Evolutionary conservation across 2,329 filamentous ascomycete species (phyloP).

Genomic region (Fusarium euwallaceae): DNA sequence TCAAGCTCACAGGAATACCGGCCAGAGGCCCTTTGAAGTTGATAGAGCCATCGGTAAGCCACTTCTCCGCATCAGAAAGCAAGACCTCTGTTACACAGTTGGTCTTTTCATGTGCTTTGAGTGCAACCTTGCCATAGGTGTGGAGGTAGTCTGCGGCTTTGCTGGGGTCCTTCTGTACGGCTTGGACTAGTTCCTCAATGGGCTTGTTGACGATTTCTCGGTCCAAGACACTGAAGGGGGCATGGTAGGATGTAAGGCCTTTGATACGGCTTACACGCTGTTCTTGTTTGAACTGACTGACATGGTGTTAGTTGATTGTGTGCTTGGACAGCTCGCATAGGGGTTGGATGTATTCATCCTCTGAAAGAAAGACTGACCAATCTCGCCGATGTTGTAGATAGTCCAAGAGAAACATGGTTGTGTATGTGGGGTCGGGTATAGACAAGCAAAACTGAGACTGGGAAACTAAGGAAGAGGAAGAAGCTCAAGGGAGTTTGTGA

Average conservation of each 20-base stretch:
- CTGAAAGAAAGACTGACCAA: conserved; percentile 63
- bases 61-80: conserved; percentile 81
- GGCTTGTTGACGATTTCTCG: conserved; percentile 76
- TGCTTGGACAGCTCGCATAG: no score
- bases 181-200: conserved; percentile 82
- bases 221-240: conserved; percentile 74
- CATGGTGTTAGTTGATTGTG: conserved; percentile 44
- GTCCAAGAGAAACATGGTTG: conserved; percentile 59
- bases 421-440: neutral
- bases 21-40: conserved; percentile 87
- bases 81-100: conserved; percentile 93
- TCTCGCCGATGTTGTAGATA: conserved; percentile 79
- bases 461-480: neutral
- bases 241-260: conserved; percentile 75
- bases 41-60: conserved; percentile 69
- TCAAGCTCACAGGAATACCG: conserved; percentile 88
- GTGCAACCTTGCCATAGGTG: conserved; percentile 87
- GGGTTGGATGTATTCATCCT: neutral
- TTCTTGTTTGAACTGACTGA: conserved; percentile 82
- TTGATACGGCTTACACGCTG: conserved; percentile 79
- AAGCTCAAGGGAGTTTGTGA: neutral
- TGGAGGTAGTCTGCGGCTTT: conserved; percentile 81
- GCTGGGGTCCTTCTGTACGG: conserved; percentile 78
- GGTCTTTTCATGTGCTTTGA: conserved; percentile 86
- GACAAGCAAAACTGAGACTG: neutral